Conservation (phyloP, 495 filamentous ascomycete species). For the Hypoxylon intermedium region DNA sequence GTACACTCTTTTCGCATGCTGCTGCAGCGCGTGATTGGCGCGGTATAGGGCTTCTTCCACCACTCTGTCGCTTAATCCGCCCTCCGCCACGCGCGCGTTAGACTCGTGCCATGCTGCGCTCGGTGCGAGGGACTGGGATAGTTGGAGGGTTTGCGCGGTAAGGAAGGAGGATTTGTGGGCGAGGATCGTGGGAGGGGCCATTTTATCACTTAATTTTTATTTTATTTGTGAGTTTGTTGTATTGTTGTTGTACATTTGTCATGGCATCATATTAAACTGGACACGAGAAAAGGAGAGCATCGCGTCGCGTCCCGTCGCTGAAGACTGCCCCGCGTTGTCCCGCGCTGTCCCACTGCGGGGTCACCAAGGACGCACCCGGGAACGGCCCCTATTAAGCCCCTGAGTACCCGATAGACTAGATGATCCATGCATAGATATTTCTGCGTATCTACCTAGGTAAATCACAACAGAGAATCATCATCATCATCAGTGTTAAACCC, state of each 20-base stretch:
- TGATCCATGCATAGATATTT: too few species aligned
- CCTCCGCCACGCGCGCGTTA: constrained; percentile 54
- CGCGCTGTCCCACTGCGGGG: neutral
- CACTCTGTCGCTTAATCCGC: constrained; percentile 61
- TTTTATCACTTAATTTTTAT: too few species aligned
- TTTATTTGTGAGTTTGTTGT: neutral
- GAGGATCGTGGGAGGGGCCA: constrained; percentile 59
- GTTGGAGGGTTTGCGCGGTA: constrained; percentile 65
- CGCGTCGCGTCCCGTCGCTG: constrained; percentile 2
- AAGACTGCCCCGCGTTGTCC: constrained; percentile 13
- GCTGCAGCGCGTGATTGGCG: constrained; percentile 71
- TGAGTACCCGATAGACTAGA: too few species aligned
- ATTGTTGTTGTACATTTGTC: too few species aligned
- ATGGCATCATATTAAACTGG: too few species aligned
- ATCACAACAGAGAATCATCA: too few species aligned
- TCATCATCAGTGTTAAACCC: too few species aligned
- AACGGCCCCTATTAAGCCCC: too few species aligned
- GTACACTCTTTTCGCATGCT: constrained; percentile 76
- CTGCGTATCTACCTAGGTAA: too few species aligned
- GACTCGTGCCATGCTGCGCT: constrained; percentile 64
- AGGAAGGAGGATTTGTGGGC: constrained; percentile 71
- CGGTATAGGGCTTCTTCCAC: constrained; percentile 54
- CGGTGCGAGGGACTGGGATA: constrained; percentile 63
- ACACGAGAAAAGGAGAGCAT: too few species aligned
- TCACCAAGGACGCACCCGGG: neutral